Evolutionary conservation across 2,329 filamentous ascomycete species (phyloP).

Genomic region (Xylariaceae sp.): DNA sequence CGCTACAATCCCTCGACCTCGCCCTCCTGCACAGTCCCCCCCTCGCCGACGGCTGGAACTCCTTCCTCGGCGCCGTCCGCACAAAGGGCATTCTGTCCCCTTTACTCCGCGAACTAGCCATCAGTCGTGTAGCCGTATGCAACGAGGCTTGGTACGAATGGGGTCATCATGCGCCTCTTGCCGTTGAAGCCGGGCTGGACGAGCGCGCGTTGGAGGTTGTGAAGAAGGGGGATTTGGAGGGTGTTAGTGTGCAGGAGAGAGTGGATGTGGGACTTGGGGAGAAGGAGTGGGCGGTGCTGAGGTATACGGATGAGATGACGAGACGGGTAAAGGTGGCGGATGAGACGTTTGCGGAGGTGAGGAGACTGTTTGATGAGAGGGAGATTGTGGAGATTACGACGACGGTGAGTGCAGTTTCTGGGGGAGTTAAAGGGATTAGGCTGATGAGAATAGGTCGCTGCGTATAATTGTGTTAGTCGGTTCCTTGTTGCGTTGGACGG

Average conservation of each 20-base stretch:
- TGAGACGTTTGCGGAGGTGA: conserved; percentile 60
- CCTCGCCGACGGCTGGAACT: conserved; percentile 72
- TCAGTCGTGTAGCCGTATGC: conserved; percentile 73
- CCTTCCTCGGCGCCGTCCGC: conserved; percentile 59
- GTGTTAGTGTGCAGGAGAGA: conserved; percentile 25
- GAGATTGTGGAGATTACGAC: conserved; percentile 79
- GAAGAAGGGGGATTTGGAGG: conserved; percentile 29
- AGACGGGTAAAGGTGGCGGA: conserved; percentile 64
- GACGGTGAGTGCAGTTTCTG: conserved; percentile 46
- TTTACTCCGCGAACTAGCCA: conserved; percentile 68
- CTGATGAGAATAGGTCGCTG: conserved; percentile 45
- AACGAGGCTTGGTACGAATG: conserved; percentile 85
- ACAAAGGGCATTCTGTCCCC: conserved; percentile 47
- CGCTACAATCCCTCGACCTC: conserved; percentile 69
- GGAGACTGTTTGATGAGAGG: conserved; percentile 56
- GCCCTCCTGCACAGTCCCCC: conserved; percentile 68
- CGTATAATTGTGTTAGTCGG: conserved; percentile 80
- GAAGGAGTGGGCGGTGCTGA: conserved; percentile 62
- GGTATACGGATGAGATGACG: conserved; percentile 82
- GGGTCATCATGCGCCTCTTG: conserved; percentile 69
- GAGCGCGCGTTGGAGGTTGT: conserved; percentile 41
- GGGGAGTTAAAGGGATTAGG: too few species aligned
- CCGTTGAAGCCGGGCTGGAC: conserved; percentile 51
- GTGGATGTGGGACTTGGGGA: conserved; percentile 42
- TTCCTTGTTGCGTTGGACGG: conserved; percentile 79